Evolutionary conservation across 805 yeast genomes (phyloP).

Genomic region (Cyberlindnera suaveolens): DNA sequence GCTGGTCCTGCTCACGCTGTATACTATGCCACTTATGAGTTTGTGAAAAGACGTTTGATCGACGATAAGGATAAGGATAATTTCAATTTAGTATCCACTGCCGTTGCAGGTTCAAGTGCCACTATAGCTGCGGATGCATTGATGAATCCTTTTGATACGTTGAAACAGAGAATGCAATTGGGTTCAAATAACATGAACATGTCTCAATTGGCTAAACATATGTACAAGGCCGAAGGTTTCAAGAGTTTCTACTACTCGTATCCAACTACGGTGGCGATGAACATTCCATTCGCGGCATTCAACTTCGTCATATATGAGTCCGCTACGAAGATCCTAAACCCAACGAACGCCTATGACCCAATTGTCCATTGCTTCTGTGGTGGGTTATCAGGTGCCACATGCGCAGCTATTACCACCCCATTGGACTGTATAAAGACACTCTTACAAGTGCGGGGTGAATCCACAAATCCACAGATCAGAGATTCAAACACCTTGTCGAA

Average conservation of each 20-base stretch:
- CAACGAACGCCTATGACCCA: conserved; percentile 76
- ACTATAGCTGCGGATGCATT: conserved; percentile 91
- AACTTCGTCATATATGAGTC: conserved; percentile 92
- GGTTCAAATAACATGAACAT: conserved; percentile 20
- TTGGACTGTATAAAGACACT: conserved; percentile 90
- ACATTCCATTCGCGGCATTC: conserved; percentile 90
- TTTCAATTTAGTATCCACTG: conserved; percentile 75
- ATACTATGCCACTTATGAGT: conserved; percentile 90
- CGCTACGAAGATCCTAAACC: conserved; percentile 71
- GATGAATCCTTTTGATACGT: conserved; percentile 95
- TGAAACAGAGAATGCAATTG: conserved; percentile 91
- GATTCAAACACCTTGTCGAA: conserved; percentile 58
- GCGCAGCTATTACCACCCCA: conserved; percentile 94
- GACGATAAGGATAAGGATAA: conserved; percentile 28
- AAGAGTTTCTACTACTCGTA: conserved; percentile 86
- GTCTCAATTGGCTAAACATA: conserved; percentile 35
- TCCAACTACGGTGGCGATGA: conserved; percentile 89
- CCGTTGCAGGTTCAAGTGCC: conserved; percentile 85
- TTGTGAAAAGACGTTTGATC: conserved; percentile 39
- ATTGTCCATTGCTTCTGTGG: conserved; percentile 89
- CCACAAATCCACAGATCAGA: conserved; percentile 39
- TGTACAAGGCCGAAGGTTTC: conserved; percentile 60
- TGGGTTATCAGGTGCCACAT: conserved; percentile 88
- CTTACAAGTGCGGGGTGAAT: conserved; percentile 70
- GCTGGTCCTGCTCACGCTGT: conserved; percentile 99